Evolutionary conservation across 2,329 filamentous ascomycete species (phyloP), one percentile per base, ranked within the genome.

Genomic region (Chaetomium globosum): DNA sequence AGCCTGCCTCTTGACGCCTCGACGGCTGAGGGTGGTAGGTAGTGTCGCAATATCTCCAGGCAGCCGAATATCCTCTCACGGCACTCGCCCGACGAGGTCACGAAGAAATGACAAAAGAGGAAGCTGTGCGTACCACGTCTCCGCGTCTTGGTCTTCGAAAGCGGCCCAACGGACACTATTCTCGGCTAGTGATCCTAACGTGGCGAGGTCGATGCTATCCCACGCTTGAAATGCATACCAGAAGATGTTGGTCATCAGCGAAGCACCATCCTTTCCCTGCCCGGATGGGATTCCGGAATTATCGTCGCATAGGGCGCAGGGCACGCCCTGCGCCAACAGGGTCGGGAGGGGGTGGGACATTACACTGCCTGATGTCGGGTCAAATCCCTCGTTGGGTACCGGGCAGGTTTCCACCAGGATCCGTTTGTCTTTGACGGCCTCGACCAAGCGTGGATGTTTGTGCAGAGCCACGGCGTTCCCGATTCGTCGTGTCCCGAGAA

Each of bases 151-250:
- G 71, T 97, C 93, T 74, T 96, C 92, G 72, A 93, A 96, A 26
- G 89, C 90, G 9, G 92, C 89, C 92, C 92, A 98, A 49, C 91
- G 85, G 53, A 98, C 87, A 70, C 92, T 96, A 74, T 97, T 98
- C 82, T 98, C 93, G 0, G 93, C 94, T 71, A 99, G 82, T 64
- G 89, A 90, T 0, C 90, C 94, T 60, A 98, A 79, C 0, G 93
- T 94, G 12, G 91, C 92, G 2, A 98, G 82, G 0, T 93, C 95
- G 16, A 97, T 84, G 73, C 96, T 97, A 65, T 96, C 89, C 86
- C 93, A 95, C 0, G 91, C 93, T 77, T 97, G 93, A 23, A 97
- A 80, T 1, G 91, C 90, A 77, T 96, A 92, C 92, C 92, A 97
- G 77, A 96, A 97, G 78, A 97, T 93, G 77, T 96, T 91, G 1